Conservation (phyloP, 495 filamentous ascomycete genomes). For the Lentithecium fluviatile region DNA sequence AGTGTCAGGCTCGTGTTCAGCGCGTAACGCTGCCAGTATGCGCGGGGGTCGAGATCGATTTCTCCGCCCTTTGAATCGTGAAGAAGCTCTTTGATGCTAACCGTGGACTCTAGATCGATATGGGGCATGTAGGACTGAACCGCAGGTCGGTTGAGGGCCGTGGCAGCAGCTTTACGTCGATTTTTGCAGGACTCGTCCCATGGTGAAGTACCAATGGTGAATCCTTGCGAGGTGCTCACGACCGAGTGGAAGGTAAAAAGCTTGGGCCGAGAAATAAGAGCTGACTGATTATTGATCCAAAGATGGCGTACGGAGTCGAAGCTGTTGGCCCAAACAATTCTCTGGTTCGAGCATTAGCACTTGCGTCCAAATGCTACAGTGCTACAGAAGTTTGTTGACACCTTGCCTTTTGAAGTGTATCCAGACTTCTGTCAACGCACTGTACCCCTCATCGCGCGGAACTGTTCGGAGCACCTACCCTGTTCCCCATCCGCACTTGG, state of each 20-base stretch:
- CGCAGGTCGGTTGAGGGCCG: conserved; percentile 65
- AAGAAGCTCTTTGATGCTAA: conserved; percentile 64
- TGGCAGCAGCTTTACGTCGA: conserved; percentile 67
- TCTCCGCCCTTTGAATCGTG: conserved; percentile 54
- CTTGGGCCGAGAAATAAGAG: conserved; percentile 67
- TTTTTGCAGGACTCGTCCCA: conserved; percentile 75
- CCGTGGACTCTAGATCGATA: conserved; percentile 65
- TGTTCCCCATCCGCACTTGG: conserved; percentile 66
- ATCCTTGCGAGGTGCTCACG: conserved; percentile 66
- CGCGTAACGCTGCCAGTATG: conserved; percentile 66
- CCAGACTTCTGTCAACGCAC: too few relatives aligned
- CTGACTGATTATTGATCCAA: conserved; percentile 70
- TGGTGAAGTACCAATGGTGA: conserved; percentile 71
- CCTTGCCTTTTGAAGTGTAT: too few relatives aligned
- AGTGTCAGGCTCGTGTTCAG: conserved; percentile 65
- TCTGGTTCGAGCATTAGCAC: conserved; percentile 41
- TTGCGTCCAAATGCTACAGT: not conserved
- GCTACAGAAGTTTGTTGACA: too few relatives aligned
- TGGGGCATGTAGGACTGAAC: conserved; percentile 69
- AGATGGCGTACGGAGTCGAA: conserved; percentile 66
- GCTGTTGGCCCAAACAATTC: conserved; percentile 68
- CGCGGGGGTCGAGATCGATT: conserved; percentile 59
- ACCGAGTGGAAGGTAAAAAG: conserved; percentile 73
- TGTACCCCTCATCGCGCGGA: not conserved
- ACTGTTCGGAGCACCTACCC: conserved; percentile 40